A percentile compares a stretch with the other conserved stretches of the same genome.
phyloP scores from a whole-genome alignment of 1,139 yeast species.

The Diutina mesorugosa region DNA sequence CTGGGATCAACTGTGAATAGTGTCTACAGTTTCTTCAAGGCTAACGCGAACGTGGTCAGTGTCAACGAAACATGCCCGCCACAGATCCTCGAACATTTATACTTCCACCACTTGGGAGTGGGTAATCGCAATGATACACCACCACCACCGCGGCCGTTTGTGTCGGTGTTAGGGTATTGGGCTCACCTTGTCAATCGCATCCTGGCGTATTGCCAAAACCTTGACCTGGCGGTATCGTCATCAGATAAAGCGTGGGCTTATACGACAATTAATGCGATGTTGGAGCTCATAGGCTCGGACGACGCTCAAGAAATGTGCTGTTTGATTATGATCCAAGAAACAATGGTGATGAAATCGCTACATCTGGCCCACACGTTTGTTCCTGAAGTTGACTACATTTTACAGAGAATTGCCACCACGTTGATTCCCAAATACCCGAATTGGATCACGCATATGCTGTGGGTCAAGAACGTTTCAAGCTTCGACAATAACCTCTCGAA shows the following conservation, averaged over 20 bases:
- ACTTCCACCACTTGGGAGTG: background rate
- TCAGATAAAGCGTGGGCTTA: background rate
- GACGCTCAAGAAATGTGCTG: background rate
- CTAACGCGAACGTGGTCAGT: background rate
- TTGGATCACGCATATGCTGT: background rate
- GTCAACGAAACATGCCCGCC: background rate
- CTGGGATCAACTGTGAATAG: background rate
- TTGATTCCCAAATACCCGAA: background rate
- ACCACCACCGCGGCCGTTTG: background rate
- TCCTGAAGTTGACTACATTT: background rate
- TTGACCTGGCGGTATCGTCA: background rate
- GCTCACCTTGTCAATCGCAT: background rate
- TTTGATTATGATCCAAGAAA: background rate
- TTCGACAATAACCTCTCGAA: background rate
- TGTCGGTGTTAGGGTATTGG: background rate
- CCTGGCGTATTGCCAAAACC: background rate
- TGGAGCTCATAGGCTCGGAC: background rate
- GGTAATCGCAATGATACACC: background rate
- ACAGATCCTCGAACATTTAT: background rate
- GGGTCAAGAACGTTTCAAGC: background rate
- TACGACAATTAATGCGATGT: background rate
- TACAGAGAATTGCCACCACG: background rate
- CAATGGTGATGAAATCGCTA: background rate
- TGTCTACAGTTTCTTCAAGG: background rate
- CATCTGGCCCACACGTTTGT: background rate